These are phyloP conservation scores for Boletellus ananas DNA, from an alignment of 768 basidiomycete genomes.

Conservation along the genomic window DNA sequence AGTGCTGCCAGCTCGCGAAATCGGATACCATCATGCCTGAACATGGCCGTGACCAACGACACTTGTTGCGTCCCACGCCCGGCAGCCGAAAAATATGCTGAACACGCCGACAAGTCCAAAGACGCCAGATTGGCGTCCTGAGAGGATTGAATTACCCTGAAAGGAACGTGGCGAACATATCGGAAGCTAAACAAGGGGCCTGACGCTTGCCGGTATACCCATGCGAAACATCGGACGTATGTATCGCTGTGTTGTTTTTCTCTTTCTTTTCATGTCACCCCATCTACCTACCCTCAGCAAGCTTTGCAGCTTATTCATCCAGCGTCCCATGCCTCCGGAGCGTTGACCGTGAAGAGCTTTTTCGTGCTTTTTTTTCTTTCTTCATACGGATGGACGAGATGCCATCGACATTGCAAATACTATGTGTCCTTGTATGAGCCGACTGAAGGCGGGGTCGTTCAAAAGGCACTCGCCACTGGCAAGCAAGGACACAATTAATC, in stretches of 20 bases:
- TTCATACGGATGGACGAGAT: slow-evolving; percentile 5
- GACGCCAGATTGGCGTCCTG: slow-evolving; percentile 80
- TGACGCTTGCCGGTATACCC: slow-evolving; percentile 21
- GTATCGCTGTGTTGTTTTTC: slow-evolving; percentile 19
- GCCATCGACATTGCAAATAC: neutral
- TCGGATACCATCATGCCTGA: slow-evolving; percentile 36
- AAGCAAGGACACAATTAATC: neutral
- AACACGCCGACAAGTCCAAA: slow-evolving; percentile 73
- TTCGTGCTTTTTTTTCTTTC: neutral
- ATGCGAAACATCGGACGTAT: slow-evolving; percentile 20
- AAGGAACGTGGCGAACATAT: slow-evolving; percentile 71
- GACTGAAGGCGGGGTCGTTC: slow-evolving; percentile 1
- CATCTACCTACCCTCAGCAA: slow-evolving; percentile 20
- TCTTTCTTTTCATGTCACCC: slow-evolving; percentile 15
- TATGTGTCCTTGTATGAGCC: slow-evolving; percentile 5
- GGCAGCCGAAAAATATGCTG: slow-evolving; percentile 63
- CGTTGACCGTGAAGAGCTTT: slow-evolving; percentile 2
- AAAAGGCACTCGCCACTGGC: neutral
- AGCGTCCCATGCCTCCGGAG: slow-evolving; percentile 3
- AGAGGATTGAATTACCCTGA: slow-evolving; percentile 85
- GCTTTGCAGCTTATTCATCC: slow-evolving; percentile 12
- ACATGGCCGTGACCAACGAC: slow-evolving; percentile 56
- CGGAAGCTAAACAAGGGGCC: slow-evolving; percentile 55
- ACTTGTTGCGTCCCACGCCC: slow-evolving; percentile 75
- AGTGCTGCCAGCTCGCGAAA: neutral